Percentiles rank a stretch among this genome's conserved stretches.
Evolutionary conservation across 768 basidiomycete genomes (phyloP).

Genomic region (Panaeolus cyanescens): DNA sequence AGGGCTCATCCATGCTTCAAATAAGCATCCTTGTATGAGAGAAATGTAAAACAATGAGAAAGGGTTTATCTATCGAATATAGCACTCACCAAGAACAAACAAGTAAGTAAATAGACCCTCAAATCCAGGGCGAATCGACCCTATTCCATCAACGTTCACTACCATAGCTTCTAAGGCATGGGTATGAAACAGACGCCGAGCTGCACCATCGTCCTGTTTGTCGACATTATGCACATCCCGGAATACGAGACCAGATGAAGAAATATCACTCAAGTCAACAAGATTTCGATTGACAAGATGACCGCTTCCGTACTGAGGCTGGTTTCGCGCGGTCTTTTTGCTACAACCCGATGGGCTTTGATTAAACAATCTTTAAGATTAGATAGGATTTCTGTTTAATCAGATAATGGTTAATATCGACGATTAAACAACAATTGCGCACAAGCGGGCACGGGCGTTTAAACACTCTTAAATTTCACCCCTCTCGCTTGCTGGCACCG

Average conservation of each 20-base stretch:
- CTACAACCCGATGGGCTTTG: no score
- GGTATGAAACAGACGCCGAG: constrained; percentile 22
- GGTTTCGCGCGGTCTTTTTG: constrained; percentile 27
- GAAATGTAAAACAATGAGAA: not conserved
- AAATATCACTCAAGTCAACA: constrained; percentile 15
- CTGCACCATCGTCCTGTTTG: constrained; percentile 32
- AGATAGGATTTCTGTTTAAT: no score
- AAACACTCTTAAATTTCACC: no score
- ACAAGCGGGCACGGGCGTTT: no score
- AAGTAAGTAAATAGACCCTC: constrained; percentile 25
- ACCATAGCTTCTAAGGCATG: constrained; percentile 17
- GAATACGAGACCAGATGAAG: constrained; percentile 14
- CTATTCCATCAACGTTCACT: not conserved
- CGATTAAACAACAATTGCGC: no score
- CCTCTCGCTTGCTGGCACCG: no score
- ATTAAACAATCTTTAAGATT: no score
- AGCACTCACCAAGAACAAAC: constrained; percentile 19
- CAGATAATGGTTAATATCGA: no score
- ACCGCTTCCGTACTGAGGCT: constrained; percentile 21
- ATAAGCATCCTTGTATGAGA: constrained; percentile 14
- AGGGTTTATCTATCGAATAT: not conserved
- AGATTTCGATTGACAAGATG: constrained; percentile 22
- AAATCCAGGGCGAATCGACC: constrained; percentile 14
- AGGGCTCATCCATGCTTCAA: constrained; percentile 26
- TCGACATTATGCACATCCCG: constrained; percentile 25